These are phyloP conservation scores for Cladorrhinum sp. DNA, from an alignment of 2,329 filamentous ascomycete genomes.

Conservation along the genomic window DNA sequence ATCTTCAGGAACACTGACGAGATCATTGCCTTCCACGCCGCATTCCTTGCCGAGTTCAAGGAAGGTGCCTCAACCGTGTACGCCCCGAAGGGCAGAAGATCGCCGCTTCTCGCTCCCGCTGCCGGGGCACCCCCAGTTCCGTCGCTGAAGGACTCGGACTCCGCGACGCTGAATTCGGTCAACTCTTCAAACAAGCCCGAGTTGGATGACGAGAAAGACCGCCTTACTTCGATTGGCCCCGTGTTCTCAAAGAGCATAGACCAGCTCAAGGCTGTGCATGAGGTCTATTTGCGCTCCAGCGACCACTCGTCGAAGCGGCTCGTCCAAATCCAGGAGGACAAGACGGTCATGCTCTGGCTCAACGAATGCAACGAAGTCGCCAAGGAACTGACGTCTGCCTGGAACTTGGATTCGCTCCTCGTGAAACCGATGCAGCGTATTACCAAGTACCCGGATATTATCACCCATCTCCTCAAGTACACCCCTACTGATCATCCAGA, in stretches of 20 bases:
- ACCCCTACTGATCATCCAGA: constrained; percentile 85
- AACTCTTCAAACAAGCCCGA: constrained; percentile 38
- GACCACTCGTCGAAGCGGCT: constrained; percentile 60
- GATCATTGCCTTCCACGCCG: constrained; percentile 80
- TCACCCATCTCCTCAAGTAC: constrained; percentile 73
- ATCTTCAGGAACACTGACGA: constrained; percentile 93
- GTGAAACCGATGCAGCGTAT: constrained; percentile 96
- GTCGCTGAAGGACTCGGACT: constrained; percentile 29
- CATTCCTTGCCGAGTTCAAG: constrained; percentile 77
- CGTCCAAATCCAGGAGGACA: constrained; percentile 60
- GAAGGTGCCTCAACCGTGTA: constrained; percentile 78
- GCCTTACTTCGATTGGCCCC: constrained; percentile 50
- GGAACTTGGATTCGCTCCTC: constrained; percentile 92
- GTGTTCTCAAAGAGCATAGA: constrained; percentile 57
- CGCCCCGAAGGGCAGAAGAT: constrained; percentile 54
- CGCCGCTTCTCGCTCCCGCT: constrained; percentile 41
- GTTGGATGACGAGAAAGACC: constrained; percentile 51
- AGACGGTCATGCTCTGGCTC: constrained; percentile 76
- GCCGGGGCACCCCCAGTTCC: background rate
- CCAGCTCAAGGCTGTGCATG: constrained; percentile 58
- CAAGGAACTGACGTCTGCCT: constrained; percentile 86
- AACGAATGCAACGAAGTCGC: constrained; percentile 90
- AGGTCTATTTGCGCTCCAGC: constrained; percentile 61
- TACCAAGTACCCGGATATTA: constrained; percentile 86
- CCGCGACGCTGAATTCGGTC: constrained; percentile 34